These are phyloP conservation scores for Flaveria sonorensis DNA, from an alignment of 129 eudicot species.

Conservation along the genomic window DNA sequence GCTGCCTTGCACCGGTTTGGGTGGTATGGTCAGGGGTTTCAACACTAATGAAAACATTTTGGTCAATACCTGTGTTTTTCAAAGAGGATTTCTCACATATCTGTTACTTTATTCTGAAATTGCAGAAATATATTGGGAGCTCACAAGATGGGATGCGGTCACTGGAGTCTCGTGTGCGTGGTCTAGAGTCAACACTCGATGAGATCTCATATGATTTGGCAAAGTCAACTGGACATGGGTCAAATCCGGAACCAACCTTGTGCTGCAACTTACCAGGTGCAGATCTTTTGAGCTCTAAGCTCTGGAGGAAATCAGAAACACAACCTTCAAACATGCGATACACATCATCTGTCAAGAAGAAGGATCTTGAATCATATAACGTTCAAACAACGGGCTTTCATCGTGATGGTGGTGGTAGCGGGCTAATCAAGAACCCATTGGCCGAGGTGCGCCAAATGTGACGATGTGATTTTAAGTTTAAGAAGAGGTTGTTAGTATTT, in stretches of 20 bases:
- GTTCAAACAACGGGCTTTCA: constrained; percentile 42
- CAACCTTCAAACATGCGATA: constrained; percentile 34
- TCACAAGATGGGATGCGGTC: constrained; percentile 79
- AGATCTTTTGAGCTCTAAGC: constrained; percentile 65
- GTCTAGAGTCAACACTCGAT: constrained; percentile 70
- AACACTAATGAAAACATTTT: background rate
- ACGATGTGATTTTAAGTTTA: background rate
- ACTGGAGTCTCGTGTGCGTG: constrained; percentile 79
- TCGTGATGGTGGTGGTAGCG: constrained; percentile 48
- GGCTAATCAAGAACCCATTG: constrained; percentile 74
- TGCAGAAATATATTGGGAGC: constrained; percentile 71
- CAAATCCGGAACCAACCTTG: constrained; percentile 40
- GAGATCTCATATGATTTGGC: constrained; percentile 81
- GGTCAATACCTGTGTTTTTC: background rate
- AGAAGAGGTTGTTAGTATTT: constrained; percentile 7
- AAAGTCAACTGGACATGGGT: constrained; percentile 59
- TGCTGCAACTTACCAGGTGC: constrained; percentile 84
- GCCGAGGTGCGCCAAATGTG: constrained; percentile 50
- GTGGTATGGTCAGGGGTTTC: too few species aligned
- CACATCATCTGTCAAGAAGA: constrained; percentile 34
- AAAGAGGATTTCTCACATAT: background rate
- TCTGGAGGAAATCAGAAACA: constrained; percentile 58
- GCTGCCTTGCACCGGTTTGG: too few species aligned
- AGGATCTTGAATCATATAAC: constrained; percentile 21
- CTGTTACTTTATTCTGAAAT: background rate